Evolutionary conservation across 1,139 yeast species (phyloP), one percentile per base, ranked within the genome.

Genomic region (Yamadazyma jaroonii): DNA sequence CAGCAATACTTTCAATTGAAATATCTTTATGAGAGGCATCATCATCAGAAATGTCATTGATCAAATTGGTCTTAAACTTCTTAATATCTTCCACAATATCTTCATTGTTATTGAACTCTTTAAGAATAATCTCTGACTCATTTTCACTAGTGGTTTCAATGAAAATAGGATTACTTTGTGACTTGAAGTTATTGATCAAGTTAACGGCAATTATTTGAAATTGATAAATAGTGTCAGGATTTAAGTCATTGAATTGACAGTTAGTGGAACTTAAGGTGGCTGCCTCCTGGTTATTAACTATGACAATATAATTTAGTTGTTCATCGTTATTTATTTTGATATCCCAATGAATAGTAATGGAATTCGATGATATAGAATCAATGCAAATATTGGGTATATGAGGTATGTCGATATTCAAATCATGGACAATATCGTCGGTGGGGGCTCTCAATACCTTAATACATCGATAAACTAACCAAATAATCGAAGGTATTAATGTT

Each of bases 331-430:
- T 48, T 14, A 53, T 43, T 36, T 61, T 63, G 15, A 68, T 57
- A 45, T 69, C 75, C 77, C 77, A 71, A 45, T 68, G 76, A 25
- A 71, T 52, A 13, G 64, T 57, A 9, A 66, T 64, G 20, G 67
- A 57, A 24, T 45, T 45, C 23, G 49, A 42, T 14, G 56, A 52
- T 33, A 71, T 54, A 35, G 64, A 56, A 48, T 71, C 76, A 24
- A 71, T 59, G 43, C 73, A 67, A 25, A 70, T 57, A 25, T 46
- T 54, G 14, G 76, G 74, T 4, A 64, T 49, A 43, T 64, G 69
- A 8, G 77, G 77, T 28, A 71, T 66, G 37, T 67, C 72, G 32
- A 68, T 59, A 43, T 64, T 60, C 36, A 70, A 52, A 41, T 62
- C 72, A 15, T 57, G 57, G 4, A 67, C 57, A 15, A 49, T 46